Conservation (phyloP, 2,329 filamentous ascomycete species). For the Meredithiella fracta region DNA sequence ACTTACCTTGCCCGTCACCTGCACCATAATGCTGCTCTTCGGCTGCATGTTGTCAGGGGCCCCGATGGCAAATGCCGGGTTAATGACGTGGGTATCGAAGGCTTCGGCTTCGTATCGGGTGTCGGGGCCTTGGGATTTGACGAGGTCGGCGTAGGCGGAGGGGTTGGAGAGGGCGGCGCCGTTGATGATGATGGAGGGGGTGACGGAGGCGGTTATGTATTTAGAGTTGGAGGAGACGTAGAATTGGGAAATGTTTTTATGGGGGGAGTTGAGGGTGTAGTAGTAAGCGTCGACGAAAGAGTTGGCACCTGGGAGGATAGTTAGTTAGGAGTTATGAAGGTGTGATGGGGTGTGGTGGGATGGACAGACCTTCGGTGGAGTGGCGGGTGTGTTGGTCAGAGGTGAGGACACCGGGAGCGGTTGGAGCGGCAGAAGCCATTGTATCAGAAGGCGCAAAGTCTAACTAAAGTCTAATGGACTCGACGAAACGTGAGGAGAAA, state of each 20-base stretch:
- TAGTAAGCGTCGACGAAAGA: constrained; percentile 39
- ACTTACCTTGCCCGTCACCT: constrained; percentile 55
- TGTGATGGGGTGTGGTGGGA: neutral
- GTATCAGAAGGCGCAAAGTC: neutral
- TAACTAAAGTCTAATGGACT: too few species aligned
- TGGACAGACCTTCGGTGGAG: constrained; percentile 13
- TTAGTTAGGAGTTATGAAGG: neutral
- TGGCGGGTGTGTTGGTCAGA: constrained; percentile 15
- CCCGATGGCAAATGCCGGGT: constrained; percentile 44
- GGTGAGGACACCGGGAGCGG: constrained; percentile 10
- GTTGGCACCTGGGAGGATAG: constrained; percentile 12
- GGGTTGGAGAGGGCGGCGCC: constrained; percentile 48
- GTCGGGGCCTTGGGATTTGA: constrained; percentile 42
- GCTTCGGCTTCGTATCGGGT: constrained; percentile 57
- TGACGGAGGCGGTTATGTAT: constrained; percentile 21
- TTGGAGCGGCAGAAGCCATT: constrained; percentile 7
- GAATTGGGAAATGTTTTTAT: constrained; percentile 42
- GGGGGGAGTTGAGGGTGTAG: constrained; percentile 48
- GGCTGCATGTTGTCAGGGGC: constrained; percentile 38
- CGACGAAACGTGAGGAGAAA: too few species aligned
- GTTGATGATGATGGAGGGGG: constrained; percentile 63
- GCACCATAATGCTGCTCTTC: constrained; percentile 54
- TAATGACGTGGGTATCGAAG: constrained; percentile 63
- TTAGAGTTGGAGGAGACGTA: constrained; percentile 36
- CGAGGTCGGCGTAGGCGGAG: constrained; percentile 49